Evolutionary conservation across 345 rosid genomes (phyloP).

Genomic region (Euphorbia tirucalli): DNA sequence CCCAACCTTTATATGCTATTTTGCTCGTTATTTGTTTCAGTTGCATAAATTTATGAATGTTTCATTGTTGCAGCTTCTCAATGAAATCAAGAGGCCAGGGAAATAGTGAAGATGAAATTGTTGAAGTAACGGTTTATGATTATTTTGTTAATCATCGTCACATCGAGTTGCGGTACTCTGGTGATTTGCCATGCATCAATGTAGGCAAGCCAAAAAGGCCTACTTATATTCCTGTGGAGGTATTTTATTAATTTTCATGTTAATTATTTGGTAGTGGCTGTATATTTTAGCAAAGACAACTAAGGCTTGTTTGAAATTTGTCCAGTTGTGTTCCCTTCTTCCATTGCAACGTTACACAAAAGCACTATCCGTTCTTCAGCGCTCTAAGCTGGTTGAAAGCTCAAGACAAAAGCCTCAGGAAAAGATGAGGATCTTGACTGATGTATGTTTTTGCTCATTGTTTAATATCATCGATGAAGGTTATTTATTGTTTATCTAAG

Average conservation of each 20-base stretch:
- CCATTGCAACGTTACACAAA: conserved; percentile 87
- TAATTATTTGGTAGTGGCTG: background rate
- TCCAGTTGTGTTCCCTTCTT: conserved; percentile 67
- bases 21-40: background rate
- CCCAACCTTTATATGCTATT: background rate
- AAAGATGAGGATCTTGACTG: conserved; percentile 46
- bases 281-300: background rate
- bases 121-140: conserved; percentile 59
- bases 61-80: conserved; percentile 16
- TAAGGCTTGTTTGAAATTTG: background rate
- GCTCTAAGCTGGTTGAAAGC: conserved; percentile 75
- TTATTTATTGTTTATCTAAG: background rate
- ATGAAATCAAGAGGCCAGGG: conserved; percentile 13
- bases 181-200: conserved; percentile 76
- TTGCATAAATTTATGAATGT: background rate
- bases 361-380: conserved; percentile 61
- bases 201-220: conserved; percentile 92
- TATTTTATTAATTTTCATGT: conserved; percentile 11
- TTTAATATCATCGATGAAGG: background rate
- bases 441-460: conserved; percentile 11
- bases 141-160: conserved; percentile 62
- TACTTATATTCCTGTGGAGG: conserved; percentile 80
- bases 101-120: conserved; percentile 45
- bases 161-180: conserved; percentile 62
- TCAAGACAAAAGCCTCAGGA: conserved; percentile 94